Base-by-base conservation (phyloP, 2,329 filamentous ascomycete genomes). In the Fusarium succisae region DNA sequence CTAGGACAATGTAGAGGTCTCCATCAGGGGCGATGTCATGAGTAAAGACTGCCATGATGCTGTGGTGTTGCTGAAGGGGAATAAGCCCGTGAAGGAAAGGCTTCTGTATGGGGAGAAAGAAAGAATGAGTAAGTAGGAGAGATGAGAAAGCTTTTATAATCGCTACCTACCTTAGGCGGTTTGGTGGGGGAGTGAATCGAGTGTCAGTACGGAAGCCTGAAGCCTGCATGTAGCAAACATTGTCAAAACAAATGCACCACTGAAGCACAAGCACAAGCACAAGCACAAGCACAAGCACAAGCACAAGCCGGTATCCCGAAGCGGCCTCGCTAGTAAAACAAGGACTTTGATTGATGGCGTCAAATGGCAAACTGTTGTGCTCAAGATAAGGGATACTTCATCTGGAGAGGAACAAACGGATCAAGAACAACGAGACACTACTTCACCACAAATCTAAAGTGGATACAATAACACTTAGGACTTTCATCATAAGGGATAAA, bases 31-130 rank as follows among this genome's bases (percentile, higher is more conserved):
- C 58, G 3, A 66, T 15, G 0, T 24, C 28, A 8, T 43, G 8
- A 1, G 24, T 20, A 9, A 38, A 2, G 5, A 13, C 13, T 0
- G 1, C 3, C 63, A 66, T 66, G 41, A 7, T 20, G 39, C 14
- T 6, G 41, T 9, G 2, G n/a, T 26, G 38, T 20, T 10, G 28
- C 15, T 8, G 14, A 30, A 10, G 20, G 37, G 22, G 20, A 24
- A 37, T 17, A 37, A 37, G 22, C 30, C 32, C 11, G 11, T 2
- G 18, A 20, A 14, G 5, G 13, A 30, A 47, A 28, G 26, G 8
- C 12, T 20, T 6, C 1, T 22, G 18, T 7, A 20, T 11, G 18
- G 11, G 8, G 11, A 8, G 12, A 3, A 13, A 39, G 1, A 39
- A n/a, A 20, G 13, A 10, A 15, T 12, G 15, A 7, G 17, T 9